Evolutionary conservation across 352 stramenopile genomes (phyloP), one percentile per base, ranked within the genome.

Genomic region (Phytophthora syringae): DNA sequence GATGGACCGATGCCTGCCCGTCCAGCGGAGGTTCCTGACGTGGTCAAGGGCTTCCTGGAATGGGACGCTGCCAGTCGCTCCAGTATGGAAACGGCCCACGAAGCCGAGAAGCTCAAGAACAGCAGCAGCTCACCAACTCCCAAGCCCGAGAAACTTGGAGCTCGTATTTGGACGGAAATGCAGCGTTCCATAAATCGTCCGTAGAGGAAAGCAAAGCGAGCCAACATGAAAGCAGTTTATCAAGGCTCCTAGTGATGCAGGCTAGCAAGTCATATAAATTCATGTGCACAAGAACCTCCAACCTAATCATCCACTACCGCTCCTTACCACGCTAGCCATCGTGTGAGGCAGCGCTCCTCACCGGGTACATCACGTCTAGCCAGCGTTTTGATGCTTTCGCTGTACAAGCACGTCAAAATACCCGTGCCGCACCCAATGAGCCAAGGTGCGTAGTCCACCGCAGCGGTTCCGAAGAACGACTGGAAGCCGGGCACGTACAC

Each of bases 401-500:
- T 77, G 57, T 86, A 85, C 16, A 77, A 42, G 44, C 60, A 79
- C 21, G 70, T 80, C 24, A 77, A 20, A 13, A 60, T 36, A 11
- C 79, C 79, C 2, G 70, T 73, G 44, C 49, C 55, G 25, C 77
- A 63, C 0, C 71, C 68, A 16, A 85, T 81, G 34, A 87, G 27
- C 79, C 76, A 87, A 13, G 79, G 74, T 49, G 79, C 60, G 60
- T 81, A 85, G 60, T 70, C 69, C 15, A 60, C 71, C 1, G 71
- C 21, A 1, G 58, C 64, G 1, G 76, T 74, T 0, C 74, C 73
- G 37, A 84, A 84, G 18, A 80, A 70, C 3, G 67, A 70, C 43
- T 87, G 67, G n/a, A 87, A 53, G 13, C 65, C 67, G 6, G 78
- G 70, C 0, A 84, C 70, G 42, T 87, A 87, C 15, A 84, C 73